Conservation (phyloP, 73 alveolate genomes). For the Paramecium pentaurelia region DNA sequence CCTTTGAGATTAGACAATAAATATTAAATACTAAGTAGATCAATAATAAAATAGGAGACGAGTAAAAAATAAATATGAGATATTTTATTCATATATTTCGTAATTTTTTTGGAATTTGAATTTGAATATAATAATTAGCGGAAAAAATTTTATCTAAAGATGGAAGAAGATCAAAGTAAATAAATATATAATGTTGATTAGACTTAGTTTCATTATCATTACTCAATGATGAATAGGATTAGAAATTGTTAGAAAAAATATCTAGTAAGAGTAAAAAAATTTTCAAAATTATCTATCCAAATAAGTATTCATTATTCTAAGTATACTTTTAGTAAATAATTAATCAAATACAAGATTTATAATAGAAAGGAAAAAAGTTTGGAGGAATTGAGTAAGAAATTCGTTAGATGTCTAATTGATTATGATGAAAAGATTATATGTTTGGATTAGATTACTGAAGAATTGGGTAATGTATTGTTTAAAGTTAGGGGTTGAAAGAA, state of each 20-base stretch:
- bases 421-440: constrained; percentile 56
- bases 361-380: constrained; percentile 83
- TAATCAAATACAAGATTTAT: constrained; percentile 39
- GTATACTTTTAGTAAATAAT: not conserved
- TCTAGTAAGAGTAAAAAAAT: not conserved
- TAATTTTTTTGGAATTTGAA: not conserved
- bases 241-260: not conserved
- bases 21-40: not conserved
- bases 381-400: constrained; percentile 77
- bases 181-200: not conserved
- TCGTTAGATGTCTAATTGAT: constrained; percentile 63
- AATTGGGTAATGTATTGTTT: constrained; percentile 43
- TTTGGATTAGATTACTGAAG: constrained; percentile 69
- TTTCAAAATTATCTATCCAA: constrained; percentile 17
- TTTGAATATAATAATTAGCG: constrained; percentile 48
- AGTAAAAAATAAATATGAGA: not conserved
- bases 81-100: not conserved
- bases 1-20: not conserved
- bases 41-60: not conserved
- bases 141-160: not conserved
- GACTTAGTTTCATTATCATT: constrained; percentile 3
- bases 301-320: not conserved
- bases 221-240: constrained; percentile 27
- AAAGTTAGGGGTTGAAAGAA: constrained; percentile 66
- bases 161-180: not conserved